phyloP scores from a whole-genome alignment of 2,329 filamentous ascomycete species.

The Ophiosphaerella korrae region DNA sequence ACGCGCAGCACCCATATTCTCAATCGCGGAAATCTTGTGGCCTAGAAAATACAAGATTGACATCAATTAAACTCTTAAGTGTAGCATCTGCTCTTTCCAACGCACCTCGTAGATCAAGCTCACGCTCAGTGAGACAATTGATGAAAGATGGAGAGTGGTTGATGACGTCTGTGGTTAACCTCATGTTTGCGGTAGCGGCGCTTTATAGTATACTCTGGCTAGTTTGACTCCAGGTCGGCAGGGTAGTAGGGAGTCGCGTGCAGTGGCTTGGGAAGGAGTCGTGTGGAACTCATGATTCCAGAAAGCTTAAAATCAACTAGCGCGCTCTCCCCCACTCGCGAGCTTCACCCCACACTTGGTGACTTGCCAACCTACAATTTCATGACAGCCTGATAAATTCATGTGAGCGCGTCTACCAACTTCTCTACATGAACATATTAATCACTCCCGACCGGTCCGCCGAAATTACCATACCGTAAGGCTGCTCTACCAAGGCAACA shows the following conservation, averaged over 20 bases:
- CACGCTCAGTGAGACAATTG: constrained; percentile 97
- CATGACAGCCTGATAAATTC: not conserved
- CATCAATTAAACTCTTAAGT: constrained; percentile 88
- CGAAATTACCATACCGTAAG: constrained; percentile 91
- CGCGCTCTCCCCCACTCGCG: not conserved
- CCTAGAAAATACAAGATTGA: constrained; percentile 71
- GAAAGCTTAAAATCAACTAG: not conserved
- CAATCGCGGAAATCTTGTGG: constrained; percentile 95
- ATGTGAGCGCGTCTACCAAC: not conserved
- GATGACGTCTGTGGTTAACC: constrained; percentile 94
- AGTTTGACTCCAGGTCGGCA: too few species aligned
- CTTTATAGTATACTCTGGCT: too few species aligned
- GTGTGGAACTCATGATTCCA: too few species aligned
- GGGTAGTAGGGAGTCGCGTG: too few species aligned
- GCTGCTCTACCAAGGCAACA: constrained; percentile 83
- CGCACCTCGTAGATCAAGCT: constrained; percentile 99
- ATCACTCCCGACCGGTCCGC: constrained; percentile 88
- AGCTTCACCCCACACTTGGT: too few species aligned
- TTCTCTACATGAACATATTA: constrained; percentile 72
- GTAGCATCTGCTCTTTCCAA: constrained; percentile 98
- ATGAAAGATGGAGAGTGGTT: constrained; percentile 95
- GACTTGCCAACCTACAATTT: too few species aligned
- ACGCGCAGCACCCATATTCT: constrained; percentile 94
- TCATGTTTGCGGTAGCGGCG: constrained; percentile 64
- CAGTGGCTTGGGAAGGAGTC: too few species aligned